Evolutionary conservation across 1,139 yeast genomes (phyloP), one percentile per base, ranked within the genome.

Genomic region (Nakaseomyces kungkrabaensis): DNA sequence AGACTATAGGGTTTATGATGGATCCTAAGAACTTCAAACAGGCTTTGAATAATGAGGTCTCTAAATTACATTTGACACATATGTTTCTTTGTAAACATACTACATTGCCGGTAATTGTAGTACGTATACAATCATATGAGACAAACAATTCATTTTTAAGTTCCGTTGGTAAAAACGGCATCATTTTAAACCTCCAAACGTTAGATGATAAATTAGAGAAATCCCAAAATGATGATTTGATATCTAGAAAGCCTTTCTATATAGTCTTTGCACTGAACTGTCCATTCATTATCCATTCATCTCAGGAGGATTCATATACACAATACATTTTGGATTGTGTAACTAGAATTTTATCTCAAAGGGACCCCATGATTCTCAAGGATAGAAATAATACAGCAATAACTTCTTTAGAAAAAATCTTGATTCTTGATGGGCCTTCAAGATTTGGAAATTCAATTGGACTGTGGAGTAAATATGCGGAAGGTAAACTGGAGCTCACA

Each of bases 61-160:
- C 76, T 48, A 66, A 73, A 48, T 61, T 80, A 9, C 81, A 75
- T 61, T 63, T 77, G 59, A 73, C 79, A 6, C 84, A 83, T 62
- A 72, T 82, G 26, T 82, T 82, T 59, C 77, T 82, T n/a, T 80
- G 85, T 47, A 71, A 78, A 48, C 88, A 82, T 64, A 86, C 89
- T 1, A 67, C 68, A 13, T 70, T 77, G 44, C 87, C 89, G 1
- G 59, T 84, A 51, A 67, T 80, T 1, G 66, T 86, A 22, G 71
- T 84, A 4, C 67, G 95, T 45, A 71, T 85, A 25, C 95, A 85
- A 58, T 73, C 84, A 37, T 85, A 81, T 61, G 92, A 85, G 56
- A 65, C 77, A 4, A 53, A 56, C 29, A 52, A 53, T 27, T 43
- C 48, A 4, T 51, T 53, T 46, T 27, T 51, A 11, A 37, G 22